Conservation (phyloP, 345 rosid species). For the Ceriops decandra region DNA sequence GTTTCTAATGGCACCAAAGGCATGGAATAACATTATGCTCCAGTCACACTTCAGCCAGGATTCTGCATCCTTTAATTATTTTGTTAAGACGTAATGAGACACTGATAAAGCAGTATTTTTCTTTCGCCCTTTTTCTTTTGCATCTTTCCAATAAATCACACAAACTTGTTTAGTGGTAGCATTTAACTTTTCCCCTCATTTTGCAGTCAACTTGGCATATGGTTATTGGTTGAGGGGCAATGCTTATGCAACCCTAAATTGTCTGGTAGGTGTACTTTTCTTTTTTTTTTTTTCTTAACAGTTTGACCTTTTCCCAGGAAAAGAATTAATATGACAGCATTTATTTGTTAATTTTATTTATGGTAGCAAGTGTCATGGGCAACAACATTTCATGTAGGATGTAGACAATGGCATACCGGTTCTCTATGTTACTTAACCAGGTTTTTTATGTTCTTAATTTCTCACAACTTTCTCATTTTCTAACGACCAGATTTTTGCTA, state of each 20-base stretch:
- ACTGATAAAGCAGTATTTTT: too few relatives aligned
- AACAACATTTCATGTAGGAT: too few relatives aligned
- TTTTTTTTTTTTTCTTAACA: too few relatives aligned
- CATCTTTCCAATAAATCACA: background rate
- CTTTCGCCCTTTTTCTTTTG: background rate
- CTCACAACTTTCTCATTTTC: slow-evolving; percentile 19
- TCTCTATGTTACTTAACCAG: background rate
- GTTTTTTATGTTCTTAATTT: slow-evolving; percentile 14
- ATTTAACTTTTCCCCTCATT: slow-evolving; percentile 18
- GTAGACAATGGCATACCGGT: too few relatives aligned
- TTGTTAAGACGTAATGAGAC: too few relatives aligned
- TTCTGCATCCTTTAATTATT: too few relatives aligned
- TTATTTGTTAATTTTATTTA: background rate
- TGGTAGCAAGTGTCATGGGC: too few relatives aligned
- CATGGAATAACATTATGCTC: too few relatives aligned
- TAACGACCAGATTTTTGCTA: slow-evolving; percentile 58
- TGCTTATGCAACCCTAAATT: slow-evolving; percentile 63
- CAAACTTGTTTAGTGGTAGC: slow-evolving; percentile 1
- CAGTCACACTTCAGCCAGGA: too few relatives aligned
- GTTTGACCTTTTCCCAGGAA: too few relatives aligned
- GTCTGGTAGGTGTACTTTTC: slow-evolving; percentile 50
- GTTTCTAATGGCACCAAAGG: too few relatives aligned
- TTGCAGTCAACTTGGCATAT: slow-evolving; percentile 80
- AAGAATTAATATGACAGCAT: background rate
- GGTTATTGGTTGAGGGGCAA: slow-evolving; percentile 69